Evolutionary conservation across 225 moss, liverwort and hornwort genomes (phyloP), one percentile per base, ranked within the genome.

Genomic region (Bryoerythrophyllum caledonicum): DNA sequence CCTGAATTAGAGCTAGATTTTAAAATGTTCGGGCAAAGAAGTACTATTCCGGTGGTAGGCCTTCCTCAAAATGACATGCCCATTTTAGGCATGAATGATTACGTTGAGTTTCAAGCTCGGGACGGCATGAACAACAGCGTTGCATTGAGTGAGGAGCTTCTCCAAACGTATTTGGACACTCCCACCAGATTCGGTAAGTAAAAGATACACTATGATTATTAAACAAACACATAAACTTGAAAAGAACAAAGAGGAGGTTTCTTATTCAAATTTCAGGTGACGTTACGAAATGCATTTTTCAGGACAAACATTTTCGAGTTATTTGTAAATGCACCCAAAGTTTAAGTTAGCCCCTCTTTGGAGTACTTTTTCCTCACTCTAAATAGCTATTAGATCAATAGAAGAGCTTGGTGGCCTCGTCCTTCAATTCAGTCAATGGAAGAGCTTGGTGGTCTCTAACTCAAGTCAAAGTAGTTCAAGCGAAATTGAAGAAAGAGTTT

Each of bases 161-260:
- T 97, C 62, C 71, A 65, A 21, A 91, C 91, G 37, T 88, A 86
- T 79, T 68, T 87, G 52, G 72, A 60, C 21, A 66, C 71, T 70
- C 88, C 92, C 24, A 75, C 92, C 57, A 91, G 91, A 92, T 97
- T 88, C 68, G 96, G 96, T 97, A 83, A 76, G 93, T 75, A 37
- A 17, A 25, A 56, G 55, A 67, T 30, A 71, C 7, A 20, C 41
- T 38, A 9, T 56, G 17, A 69, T 55, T 16, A 24, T 16, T 41
- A 26, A 26, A 27, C 27, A 41, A 59, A 20, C 7, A 26, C 12
- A 10, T 25, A 17, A 58, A 48, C 4, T 2, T 46, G 68, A 48
- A 77, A 14, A 13, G 43, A 43, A 43, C 34, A 44, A 15, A 14
- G 14, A 14, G 4, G 44, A 15, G 44, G 44, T 44, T 1, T 4